Base-by-base conservation (phyloP, 2,329 filamentous ascomycete species). In the Pseudogymnoascus sp. region DNA sequence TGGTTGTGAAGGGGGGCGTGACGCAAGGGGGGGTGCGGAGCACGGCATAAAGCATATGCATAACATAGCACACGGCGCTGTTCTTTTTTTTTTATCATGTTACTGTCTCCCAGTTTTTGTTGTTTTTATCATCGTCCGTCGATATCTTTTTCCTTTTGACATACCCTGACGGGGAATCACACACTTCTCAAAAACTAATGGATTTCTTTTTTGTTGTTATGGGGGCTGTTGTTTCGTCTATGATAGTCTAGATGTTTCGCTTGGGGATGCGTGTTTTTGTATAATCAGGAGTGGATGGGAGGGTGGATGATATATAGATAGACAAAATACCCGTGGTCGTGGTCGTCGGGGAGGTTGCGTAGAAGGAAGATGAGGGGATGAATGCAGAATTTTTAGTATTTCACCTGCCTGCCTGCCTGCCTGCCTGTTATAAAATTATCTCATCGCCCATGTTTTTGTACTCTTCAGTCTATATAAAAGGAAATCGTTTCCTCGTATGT, bases 311-410 rank as follows among this genome's bases (percentile, higher is more conserved):
- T 56, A 4, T 33, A 56, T 56, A 56, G 50, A 56, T 56, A 56
- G 50, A 56, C 50, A 56, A 56, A 56, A 56, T 56, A 56, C 50
- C 50, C 50, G 50, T 56, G 50, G 28, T 56, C n/a, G 50, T 12
- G 25, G n/a, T 33, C n/a, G 18, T 31, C 28, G 50, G n/a, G 50
- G 50, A 56, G 25, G 50, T 50, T 50, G 23, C 10, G 44, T 50
- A 50, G 44, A 28, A 25, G 23, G 44, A 16, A 23, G 14, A 28
- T 50, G 44, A 50, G 14, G 44, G 23, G 21, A 28, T 50, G 44
- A 50, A 50, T 50, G 23, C 14, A 50, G 14, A 23, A 23, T 28
- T 6, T 28, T 50, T 16, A 28, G 44, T 50, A 50, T 7, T 31
- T 50, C 7, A 50, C 23, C 44, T 50, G 23, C 16, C 38, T 18